phyloP scores from a whole-genome alignment of 169 alveolate genomes.

The Plasmodium yoelii region DNA sequence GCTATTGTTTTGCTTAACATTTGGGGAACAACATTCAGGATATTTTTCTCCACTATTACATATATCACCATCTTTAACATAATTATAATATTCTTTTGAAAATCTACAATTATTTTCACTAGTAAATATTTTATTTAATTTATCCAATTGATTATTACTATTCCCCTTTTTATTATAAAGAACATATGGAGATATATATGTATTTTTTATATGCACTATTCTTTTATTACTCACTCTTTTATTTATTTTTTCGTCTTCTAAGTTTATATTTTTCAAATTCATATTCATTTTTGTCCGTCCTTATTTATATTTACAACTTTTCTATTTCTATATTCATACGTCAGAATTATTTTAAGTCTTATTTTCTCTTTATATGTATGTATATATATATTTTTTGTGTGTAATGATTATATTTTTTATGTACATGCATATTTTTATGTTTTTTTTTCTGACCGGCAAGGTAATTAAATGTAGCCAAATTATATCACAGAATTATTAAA shows the following conservation, averaged over 20 bases:
- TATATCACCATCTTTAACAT: slow-evolving; percentile 11
- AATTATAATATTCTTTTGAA: slow-evolving; percentile 16
- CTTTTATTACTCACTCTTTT: slow-evolving; percentile 11
- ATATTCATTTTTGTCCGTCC: neutral
- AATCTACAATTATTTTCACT: slow-evolving; percentile 21
- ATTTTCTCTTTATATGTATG: no score
- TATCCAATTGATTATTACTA: slow-evolving; percentile 8
- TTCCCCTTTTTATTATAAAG: slow-evolving; percentile 48
- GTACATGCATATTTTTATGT: no score
- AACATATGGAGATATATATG: slow-evolving; percentile 71
- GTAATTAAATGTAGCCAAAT: no score
- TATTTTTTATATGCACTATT: slow-evolving; percentile 61
- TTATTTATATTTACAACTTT: neutral
- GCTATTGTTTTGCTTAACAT: no score
- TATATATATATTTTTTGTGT: no score
- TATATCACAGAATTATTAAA: no score
- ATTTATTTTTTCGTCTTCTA: neutral
- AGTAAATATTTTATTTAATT: slow-evolving; percentile 28
- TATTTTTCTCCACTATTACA: no score
- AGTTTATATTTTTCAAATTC: neutral
- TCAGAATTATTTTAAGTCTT: no score
- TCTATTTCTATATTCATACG: slow-evolving; percentile 3
- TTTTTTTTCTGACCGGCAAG: no score
- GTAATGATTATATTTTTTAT: no score
- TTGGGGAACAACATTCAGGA: no score